phyloP scores from a whole-genome alignment of 495 filamentous ascomycete species.

The Podospora pseudoanserina region DNA sequence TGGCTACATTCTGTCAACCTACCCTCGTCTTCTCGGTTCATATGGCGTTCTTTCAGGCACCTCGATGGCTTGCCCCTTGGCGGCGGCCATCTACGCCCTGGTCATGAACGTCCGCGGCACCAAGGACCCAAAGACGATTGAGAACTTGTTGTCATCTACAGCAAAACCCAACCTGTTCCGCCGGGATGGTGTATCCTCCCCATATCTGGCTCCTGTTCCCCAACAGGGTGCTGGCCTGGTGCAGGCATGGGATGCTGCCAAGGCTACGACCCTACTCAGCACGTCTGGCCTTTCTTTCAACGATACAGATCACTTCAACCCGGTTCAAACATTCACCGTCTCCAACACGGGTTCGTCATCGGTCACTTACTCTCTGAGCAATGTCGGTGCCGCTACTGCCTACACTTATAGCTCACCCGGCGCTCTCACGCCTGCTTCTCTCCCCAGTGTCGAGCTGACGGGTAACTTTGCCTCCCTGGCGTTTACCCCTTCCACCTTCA shows the following conservation, averaged over 20 bases:
- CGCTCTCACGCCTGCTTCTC: constrained; percentile 32
- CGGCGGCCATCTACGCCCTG: constrained; percentile 53
- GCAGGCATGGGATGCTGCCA: constrained; percentile 55
- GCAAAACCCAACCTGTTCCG: constrained; percentile 45
- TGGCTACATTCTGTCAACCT: constrained; percentile 56
- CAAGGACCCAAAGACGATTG: constrained; percentile 44
- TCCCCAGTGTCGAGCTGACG: constrained; percentile 41
- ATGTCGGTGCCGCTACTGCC: constrained; percentile 41
- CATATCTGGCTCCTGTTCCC: constrained; percentile 49
- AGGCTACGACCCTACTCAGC: constrained; percentile 49
- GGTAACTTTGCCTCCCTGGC: constrained; percentile 35
- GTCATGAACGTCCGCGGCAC: constrained; percentile 47
- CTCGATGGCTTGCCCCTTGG: constrained; percentile 58
- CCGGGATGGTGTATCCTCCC: constrained; percentile 40
- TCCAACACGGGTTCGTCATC: constrained; percentile 47
- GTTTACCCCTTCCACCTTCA: constrained; percentile 32
- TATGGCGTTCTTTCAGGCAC: constrained; percentile 57
- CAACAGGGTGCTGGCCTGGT: constrained; percentile 58
- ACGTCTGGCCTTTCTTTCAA: constrained; percentile 56
- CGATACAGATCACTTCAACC: constrained; percentile 52
- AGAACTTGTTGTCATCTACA: constrained; percentile 45
- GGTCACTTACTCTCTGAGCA: constrained; percentile 46
- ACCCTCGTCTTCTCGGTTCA: constrained; percentile 46
- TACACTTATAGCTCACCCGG: constrained; percentile 39
- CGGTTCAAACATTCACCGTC: constrained; percentile 47